These are phyloP conservation scores for Backusella circina DNA, from an alignment of 192 early-diverging fungal species.

Conservation along the genomic window DNA sequence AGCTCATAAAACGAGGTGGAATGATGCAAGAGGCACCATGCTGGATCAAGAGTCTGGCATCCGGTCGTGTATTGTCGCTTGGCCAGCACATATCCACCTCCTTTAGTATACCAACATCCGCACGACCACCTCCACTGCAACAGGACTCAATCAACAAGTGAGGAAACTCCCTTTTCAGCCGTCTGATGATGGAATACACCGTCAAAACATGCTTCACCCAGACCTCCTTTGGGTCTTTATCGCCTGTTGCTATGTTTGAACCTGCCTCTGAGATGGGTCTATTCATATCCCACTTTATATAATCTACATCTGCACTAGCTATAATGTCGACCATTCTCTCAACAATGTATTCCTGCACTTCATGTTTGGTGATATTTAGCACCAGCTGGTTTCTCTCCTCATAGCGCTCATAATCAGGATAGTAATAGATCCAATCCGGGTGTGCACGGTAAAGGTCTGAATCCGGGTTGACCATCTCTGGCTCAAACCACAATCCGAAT, in stretches of 20 bases:
- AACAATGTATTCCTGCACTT: slow-evolving; percentile 18
- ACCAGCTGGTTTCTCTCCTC: slow-evolving; percentile 18
- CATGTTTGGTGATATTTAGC: neutral
- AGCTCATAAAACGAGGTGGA: slow-evolving; percentile 7
- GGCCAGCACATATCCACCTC: slow-evolving; percentile 8
- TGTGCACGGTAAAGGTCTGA: slow-evolving; percentile 20
- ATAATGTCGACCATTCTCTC: neutral
- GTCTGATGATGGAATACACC: slow-evolving; percentile 1
- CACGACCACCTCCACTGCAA: slow-evolving; percentile 22
- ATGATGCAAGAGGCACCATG: slow-evolving; percentile 16
- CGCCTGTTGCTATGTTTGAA: neutral
- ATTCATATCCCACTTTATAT: slow-evolving; percentile 33
- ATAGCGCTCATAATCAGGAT: neutral
- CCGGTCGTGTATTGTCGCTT: slow-evolving; percentile 20
- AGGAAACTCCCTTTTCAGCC: slow-evolving; percentile 3
- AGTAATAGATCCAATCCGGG: slow-evolving; percentile 27
- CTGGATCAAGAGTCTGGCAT: slow-evolving; percentile 22
- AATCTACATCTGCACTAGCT: slow-evolving; percentile 6
- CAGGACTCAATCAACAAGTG: slow-evolving; percentile 17
- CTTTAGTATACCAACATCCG: neutral
- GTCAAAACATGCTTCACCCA: slow-evolving; percentile 14
- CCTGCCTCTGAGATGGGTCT: slow-evolving; percentile 17
- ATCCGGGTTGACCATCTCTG: slow-evolving; percentile 25
- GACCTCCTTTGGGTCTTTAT: slow-evolving; percentile 2
- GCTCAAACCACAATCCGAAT: slow-evolving; percentile 28